Conservation (phyloP, 768 basidiomycete species). For the Pleurotus platypus region DNA sequence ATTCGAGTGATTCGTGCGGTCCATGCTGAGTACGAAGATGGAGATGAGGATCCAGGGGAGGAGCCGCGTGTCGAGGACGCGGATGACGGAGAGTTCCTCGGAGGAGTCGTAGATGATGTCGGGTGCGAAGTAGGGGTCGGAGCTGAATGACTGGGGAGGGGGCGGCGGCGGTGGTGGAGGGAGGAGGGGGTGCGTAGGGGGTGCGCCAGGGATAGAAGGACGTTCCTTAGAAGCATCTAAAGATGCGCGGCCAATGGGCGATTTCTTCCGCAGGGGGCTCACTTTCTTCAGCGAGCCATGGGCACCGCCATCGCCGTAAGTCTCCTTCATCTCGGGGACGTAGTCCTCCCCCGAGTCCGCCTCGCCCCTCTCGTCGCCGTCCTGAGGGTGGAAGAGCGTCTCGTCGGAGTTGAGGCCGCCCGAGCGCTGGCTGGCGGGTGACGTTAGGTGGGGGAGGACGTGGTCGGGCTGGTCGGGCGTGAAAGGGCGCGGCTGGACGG, state of each 20-base stretch:
- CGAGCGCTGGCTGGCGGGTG: background rate
- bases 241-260: background rate
- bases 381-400: background rate
- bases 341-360: background rate
- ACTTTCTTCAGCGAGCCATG: background rate
- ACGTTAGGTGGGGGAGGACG: background rate
- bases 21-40: slow-evolving; percentile 5
- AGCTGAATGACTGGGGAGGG: background rate
- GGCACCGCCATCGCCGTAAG: background rate
- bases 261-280: background rate
- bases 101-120: slow-evolving; percentile 3
- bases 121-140: background rate
- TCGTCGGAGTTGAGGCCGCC: background rate
- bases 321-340: background rate
- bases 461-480: background rate
- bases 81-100: slow-evolving; percentile 4
- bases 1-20: slow-evolving; percentile 6
- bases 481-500: background rate
- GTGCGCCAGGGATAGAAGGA: too few relatives aligned
- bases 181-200: background rate
- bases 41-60: slow-evolving; percentile 2
- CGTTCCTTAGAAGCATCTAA: background rate
- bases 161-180: background rate
- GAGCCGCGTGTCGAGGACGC: slow-evolving; percentile 3
- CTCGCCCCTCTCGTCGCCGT: background rate